Evolutionary conservation across 805 yeast species (phyloP).

Genomic region (Peterozyma toletana): DNA sequence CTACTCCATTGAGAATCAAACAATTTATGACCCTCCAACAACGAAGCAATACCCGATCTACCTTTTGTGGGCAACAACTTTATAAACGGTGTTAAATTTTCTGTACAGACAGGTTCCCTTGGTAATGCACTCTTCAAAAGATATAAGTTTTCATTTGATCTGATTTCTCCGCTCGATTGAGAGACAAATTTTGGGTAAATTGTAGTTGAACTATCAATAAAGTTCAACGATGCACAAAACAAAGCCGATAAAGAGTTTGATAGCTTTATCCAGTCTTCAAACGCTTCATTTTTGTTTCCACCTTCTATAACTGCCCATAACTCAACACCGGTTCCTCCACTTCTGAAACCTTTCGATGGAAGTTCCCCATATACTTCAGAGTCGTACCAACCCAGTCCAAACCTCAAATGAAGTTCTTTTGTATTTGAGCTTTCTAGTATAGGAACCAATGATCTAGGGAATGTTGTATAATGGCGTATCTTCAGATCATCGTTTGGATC

Average conservation of each 20-base stretch:
- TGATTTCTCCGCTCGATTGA: conserved; percentile 17
- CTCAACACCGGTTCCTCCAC: conserved; percentile 96
- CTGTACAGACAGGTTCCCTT: conserved; percentile 94
- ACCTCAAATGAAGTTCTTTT: conserved; percentile 74
- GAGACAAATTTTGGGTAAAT: conserved; percentile 51
- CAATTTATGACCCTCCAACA: conserved; percentile 83
- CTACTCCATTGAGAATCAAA: conserved; percentile 94
- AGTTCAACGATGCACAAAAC: conserved; percentile 92
- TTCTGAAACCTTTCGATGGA: conserved; percentile 60
- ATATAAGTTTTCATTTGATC: conserved; percentile 34
- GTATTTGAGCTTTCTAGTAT: conserved; percentile 59
- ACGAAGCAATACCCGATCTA: conserved; percentile 76
- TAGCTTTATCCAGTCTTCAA: conserved; percentile 59
- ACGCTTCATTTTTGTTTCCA: conserved; percentile 42
- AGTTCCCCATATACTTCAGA: conserved; percentile 78
- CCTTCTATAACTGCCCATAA: conserved; percentile 84
- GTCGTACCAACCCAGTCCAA: conserved; percentile 96
- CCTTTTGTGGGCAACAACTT: conserved; percentile 90
- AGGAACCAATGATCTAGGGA: conserved; percentile 80
- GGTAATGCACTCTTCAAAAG: conserved; percentile 83
- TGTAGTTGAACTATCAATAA: conserved; percentile 73
- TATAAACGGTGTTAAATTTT: conserved; percentile 88
- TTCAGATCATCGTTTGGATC: conserved; percentile 14
- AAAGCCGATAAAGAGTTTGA: conserved; percentile 79
- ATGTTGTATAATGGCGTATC: conserved; percentile 48